Evolutionary conservation across 257 asterid species (phyloP).

Genomic region (Galeopsis tetrahit): DNA sequence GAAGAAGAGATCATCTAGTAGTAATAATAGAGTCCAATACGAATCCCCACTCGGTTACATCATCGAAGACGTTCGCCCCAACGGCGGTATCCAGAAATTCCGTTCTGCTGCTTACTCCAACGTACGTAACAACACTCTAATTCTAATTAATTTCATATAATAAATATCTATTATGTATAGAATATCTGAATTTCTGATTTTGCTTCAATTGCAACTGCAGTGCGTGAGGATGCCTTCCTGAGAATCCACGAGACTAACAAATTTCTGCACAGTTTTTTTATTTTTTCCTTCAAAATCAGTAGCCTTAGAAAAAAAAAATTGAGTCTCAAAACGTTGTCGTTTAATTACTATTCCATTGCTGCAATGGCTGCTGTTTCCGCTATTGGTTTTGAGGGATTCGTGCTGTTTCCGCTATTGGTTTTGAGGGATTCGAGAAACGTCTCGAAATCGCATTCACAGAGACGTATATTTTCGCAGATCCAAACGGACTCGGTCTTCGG

Average conservation of each 20-base stretch:
- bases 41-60: slow-evolving; percentile 52
- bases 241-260: neutral
- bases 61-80: slow-evolving; percentile 62
- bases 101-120: slow-evolving; percentile 57
- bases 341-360: neutral
- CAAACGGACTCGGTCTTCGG: slow-evolving; percentile 45
- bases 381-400: slow-evolving; percentile 57
- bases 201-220: neutral
- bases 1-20: too few relatives aligned
- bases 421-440: slow-evolving; percentile 57
- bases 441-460: slow-evolving; percentile 46
- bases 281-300: neutral
- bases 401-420: slow-evolving; percentile 37
- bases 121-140: slow-evolving; percentile 16
- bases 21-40: slow-evolving; percentile 32
- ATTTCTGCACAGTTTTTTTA: too few relatives aligned
- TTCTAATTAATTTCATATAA: too few relatives aligned
- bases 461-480: neutral
- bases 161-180: too few relatives aligned
- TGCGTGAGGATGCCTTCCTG: slow-evolving; percentile 28
- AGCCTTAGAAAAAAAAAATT: too few relatives aligned
- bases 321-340: too few relatives aligned
- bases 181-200: too few relatives aligned
- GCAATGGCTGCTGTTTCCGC: slow-evolving; percentile 32
- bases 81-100: slow-evolving; percentile 56